Evolutionary conservation across 345 rosid genomes (phyloP).

Genomic region (Erucastrum elatum): DNA sequence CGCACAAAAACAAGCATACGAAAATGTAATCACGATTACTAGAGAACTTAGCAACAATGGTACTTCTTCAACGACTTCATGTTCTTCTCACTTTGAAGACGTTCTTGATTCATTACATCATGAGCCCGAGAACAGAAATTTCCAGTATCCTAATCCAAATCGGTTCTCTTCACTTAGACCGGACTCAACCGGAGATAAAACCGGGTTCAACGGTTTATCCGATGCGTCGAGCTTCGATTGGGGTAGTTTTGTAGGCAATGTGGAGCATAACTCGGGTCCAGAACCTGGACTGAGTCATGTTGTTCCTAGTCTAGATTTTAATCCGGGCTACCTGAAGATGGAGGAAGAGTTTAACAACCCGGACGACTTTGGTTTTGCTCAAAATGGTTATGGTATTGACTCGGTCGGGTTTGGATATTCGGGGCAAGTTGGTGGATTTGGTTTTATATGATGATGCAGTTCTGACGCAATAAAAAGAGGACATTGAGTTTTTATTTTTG

Average conservation of each 20-base stretch:
- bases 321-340: constrained; percentile 44
- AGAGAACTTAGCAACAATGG: constrained; percentile 62
- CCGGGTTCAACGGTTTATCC: constrained; percentile 35
- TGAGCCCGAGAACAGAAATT: constrained; percentile 44
- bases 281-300: constrained; percentile 42
- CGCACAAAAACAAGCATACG: constrained; percentile 48
- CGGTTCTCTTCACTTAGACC: constrained; percentile 37
- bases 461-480: constrained; percentile 1
- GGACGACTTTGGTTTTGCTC: constrained; percentile 15
- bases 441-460: constrained; percentile 28
- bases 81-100: constrained; percentile 75
- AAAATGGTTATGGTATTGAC: constrained; percentile 26
- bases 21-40: constrained; percentile 34
- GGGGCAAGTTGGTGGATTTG: constrained; percentile 37
- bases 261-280: constrained; percentile 40
- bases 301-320: constrained; percentile 32
- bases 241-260: constrained; percentile 24
- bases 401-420: constrained; percentile 30
- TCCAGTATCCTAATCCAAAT: constrained; percentile 35
- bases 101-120: constrained; percentile 49
- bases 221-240: constrained; percentile 51
- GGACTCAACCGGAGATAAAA: constrained; percentile 41
- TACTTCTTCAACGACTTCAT: constrained; percentile 48
- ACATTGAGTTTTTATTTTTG: not conserved
- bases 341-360: constrained; percentile 29